Base-by-base conservation (phyloP, 352 stramenopile genomes). In the Pythium aristosporum region DNA sequence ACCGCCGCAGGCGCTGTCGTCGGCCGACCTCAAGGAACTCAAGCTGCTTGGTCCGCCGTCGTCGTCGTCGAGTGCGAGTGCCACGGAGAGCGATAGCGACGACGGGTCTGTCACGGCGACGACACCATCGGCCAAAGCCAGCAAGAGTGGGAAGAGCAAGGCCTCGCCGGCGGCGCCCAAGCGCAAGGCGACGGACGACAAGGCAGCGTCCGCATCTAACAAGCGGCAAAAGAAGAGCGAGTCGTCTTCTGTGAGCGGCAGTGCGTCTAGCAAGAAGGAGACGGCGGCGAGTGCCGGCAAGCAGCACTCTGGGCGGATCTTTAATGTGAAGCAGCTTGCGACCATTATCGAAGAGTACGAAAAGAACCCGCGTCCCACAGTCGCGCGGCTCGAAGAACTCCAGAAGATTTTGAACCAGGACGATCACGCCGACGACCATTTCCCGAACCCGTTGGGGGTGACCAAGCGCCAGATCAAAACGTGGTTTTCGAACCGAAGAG, bases 321-420 rank as follows among this genome's bases (percentile, higher is more conserved):
- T 92, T 43, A 94, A 92, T 56, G 78, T 93, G 34, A 92, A 93
- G 65, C 86, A 94, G 69, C 73, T 94, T 9, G 82, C 82, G 21
- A 90, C 80, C 41, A 89, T 94, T 39, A 90, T 92, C 48, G 86
- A 92, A 61, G 81, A 89, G 63, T 94, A 93, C 57, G 86, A 92
- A 67, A 89, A 91, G 71, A 93, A 89, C 49, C 79, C 84, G 25
- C 75, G 78, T 3, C 86, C 86, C 23, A 88, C 68, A 41, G 71
- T 78, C 15, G 60, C 77, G 25, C 82, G 85, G 51, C 61, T 94
- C 50, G 81, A 90, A 51, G 81, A 92, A 57, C 65, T 94, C 37
- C 69, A 89, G 55, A 76, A 78, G 49, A 74, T 90, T 4, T 55
- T 94, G 61, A 94, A 94, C 67, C 74, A 85, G 58, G 73, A 74